Evolutionary conservation across 1,284 basidiomycete species (phyloP), one percentile per base, ranked within the genome.

Genomic region (Vanrija humicola): DNA sequence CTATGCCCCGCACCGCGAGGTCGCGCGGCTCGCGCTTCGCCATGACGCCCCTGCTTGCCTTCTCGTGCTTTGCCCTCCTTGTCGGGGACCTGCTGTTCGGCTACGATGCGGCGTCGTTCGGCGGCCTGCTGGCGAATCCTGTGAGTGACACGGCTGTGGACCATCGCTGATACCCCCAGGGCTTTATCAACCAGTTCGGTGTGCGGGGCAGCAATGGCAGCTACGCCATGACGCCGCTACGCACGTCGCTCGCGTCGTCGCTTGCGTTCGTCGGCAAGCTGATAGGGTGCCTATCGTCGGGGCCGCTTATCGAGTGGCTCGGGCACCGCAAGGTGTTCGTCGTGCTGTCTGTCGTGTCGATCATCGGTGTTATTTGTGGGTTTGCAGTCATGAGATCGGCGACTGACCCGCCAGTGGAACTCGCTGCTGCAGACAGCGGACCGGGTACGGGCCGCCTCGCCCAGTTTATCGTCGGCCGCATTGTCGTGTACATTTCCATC

Each of bases 181-280:
- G 53, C 16, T 55, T 55, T 26, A 28, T 50, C 34, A 45, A 44
- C 56, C 62, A 45, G 55, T 64, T 40, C 55, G 56, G 55, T 28
- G 47, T 42, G 47, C 55, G 5, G 34, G 50, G 42, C 23, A 29
- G 1, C 25, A 59, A 38, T 42, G 26, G 43, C 21, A 23, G 3
- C 19, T 45, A 61, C 58, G 21, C 19, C 5, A 28, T 55, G 29
- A 39, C 48, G 12, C 28, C 50, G 14, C 43, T 54, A 14, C 46
- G 48, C 43, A 50, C 53, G 15, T 50, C 48, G n/a, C 38, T 55
- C 18, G 19, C 46, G 38, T 42, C 48, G 12, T 50, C 54, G 7
- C 40, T 59, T 6, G 58, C 58, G 12, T 59, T 50, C 16, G 52
- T 59, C 46, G 58, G 58, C 16, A 59, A 59, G 34, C 52, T 55